These are phyloP conservation scores for Pythium rhizo-oryzae DNA, from an alignment of 352 stramenopile species.

Conservation along the genomic window DNA sequence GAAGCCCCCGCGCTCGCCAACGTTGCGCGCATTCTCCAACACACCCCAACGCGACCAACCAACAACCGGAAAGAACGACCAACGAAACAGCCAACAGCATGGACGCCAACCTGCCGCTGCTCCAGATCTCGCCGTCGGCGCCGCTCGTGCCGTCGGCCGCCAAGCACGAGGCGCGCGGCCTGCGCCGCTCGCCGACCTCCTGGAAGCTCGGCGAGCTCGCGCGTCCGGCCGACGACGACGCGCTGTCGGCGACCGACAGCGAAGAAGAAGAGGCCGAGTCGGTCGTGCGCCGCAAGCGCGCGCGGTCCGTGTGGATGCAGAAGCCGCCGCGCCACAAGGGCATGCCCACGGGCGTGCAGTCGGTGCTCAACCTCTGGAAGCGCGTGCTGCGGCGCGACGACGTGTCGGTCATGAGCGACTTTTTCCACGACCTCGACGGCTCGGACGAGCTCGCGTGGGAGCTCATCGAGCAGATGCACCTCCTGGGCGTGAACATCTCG, in stretches of 20 bases:
- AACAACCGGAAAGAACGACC: slow-evolving; percentile 37
- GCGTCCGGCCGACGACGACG: slow-evolving; percentile 18
- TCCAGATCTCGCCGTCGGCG: slow-evolving; percentile 28
- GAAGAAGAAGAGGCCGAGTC: slow-evolving; percentile 37
- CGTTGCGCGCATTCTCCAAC: neutral
- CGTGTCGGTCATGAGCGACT: slow-evolving; percentile 61
- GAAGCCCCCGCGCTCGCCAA: neutral
- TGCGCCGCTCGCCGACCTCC: slow-evolving; percentile 65
- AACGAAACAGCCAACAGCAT: neutral
- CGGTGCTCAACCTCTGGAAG: slow-evolving; percentile 69
- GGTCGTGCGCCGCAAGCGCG: slow-evolving; percentile 25
- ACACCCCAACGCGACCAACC: neutral
- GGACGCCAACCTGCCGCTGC: slow-evolving; percentile 14
- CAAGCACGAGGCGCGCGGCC: slow-evolving; percentile 8
- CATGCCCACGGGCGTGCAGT: slow-evolving; percentile 70
- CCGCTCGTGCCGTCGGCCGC: neutral
- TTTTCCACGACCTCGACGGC: slow-evolving; percentile 65
- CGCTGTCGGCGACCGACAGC: slow-evolving; percentile 56
- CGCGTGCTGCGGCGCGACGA: slow-evolving; percentile 59
- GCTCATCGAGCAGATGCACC: slow-evolving; percentile 67
- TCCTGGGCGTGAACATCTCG: slow-evolving; percentile 63
- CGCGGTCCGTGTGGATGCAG: slow-evolving; percentile 31
- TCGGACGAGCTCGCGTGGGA: slow-evolving; percentile 58
- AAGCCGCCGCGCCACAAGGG: slow-evolving; percentile 70
- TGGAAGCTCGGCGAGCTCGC: slow-evolving; percentile 45